A percentile compares a stretch with the other conserved stretches of the same genome.
These are phyloP conservation scores for Ceriops decandra DNA, from an alignment of 345 rosid species.

Conservation along the genomic window DNA sequence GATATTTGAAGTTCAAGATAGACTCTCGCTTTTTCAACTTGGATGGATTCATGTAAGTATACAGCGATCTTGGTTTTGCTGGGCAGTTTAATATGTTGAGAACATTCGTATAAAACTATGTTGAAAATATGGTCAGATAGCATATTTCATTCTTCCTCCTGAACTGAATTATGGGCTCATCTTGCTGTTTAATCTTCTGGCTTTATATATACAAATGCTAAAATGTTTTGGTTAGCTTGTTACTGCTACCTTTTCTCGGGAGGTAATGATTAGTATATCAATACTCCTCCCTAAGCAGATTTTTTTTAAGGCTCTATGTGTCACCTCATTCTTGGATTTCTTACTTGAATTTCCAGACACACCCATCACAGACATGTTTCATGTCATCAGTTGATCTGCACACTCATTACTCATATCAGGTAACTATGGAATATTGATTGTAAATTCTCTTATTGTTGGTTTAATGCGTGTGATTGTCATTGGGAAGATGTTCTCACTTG, in stretches of 20 bases:
- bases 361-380: slow-evolving; percentile 96
- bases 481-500: neutral
- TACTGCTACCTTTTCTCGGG: too few relatives aligned
- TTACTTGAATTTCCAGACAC: slow-evolving; percentile 63
- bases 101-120: too few relatives aligned
- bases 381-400: slow-evolving; percentile 99
- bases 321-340: slow-evolving; percentile 12
- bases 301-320: neutral
- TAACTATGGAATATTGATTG: slow-evolving; percentile 17
- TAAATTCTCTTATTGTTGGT: slow-evolving; percentile 2
- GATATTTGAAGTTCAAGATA: slow-evolving; percentile 93
- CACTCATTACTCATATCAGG: slow-evolving; percentile 98
- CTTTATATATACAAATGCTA: too few relatives aligned
- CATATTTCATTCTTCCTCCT: neutral
- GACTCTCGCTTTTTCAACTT: slow-evolving; percentile 68
- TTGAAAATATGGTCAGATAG: neutral
- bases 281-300: neutral
- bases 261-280: neutral
- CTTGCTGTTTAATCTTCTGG: neutral
- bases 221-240: too few relatives aligned
- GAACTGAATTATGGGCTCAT: neutral
- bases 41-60: slow-evolving; percentile 98
- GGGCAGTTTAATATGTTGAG: too few relatives aligned
- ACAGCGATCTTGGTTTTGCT: neutral
- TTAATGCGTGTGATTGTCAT: neutral